Base-by-base conservation (phyloP, 108 stramenopile species). In the Poteriospumella lacustris region DNA sequence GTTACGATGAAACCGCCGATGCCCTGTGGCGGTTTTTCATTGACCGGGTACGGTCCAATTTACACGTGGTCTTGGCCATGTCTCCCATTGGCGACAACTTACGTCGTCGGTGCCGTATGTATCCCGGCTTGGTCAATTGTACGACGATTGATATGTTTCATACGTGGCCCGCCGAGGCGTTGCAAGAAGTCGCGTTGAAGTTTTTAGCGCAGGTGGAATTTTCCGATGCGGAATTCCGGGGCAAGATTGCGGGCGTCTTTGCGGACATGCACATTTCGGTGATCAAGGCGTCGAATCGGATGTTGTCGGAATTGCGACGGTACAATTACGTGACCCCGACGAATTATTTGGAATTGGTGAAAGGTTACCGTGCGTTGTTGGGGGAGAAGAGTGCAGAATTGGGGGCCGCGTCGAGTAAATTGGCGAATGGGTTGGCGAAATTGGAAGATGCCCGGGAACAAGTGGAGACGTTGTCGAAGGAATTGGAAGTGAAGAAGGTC, bases 111-210 rank as follows among this genome's bases (percentile, higher is more conserved):
- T 86, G 84, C 41, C 80, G 86, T 15, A 80, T 75, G 83, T 89
- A 86, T 68, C 89, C 89, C 31, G 83, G 81, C 2, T 59, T 89
- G 41, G 88, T 89, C 0, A 84, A 82, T 58, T 84, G 85, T 78
- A 88, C 89, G 0, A 89, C 88, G 15, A 89, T 89, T 52, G 86
- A 89, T 81, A 88, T 80, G 86, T 89, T 89, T 76, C 88, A 88
- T 41, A 77, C 56, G 29, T 89, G 89, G 89, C 89, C 88, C 9
- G 82, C 83, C 0, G 89, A 88, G 2, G 89, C 89, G 29, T 78
- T 89, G 0, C 79, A 76, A 2, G 89, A 88, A 52, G 89, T 89
- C n/a, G 89, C 86, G 44, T 70, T 58, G 0, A 79, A 81, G 64
- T 89, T 88, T 59, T 59, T 88, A 1, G 76, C 75, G 1, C 76